phyloP scores from a whole-genome alignment of 345 rosid genomes.

The Hibiscus syriacus region DNA sequence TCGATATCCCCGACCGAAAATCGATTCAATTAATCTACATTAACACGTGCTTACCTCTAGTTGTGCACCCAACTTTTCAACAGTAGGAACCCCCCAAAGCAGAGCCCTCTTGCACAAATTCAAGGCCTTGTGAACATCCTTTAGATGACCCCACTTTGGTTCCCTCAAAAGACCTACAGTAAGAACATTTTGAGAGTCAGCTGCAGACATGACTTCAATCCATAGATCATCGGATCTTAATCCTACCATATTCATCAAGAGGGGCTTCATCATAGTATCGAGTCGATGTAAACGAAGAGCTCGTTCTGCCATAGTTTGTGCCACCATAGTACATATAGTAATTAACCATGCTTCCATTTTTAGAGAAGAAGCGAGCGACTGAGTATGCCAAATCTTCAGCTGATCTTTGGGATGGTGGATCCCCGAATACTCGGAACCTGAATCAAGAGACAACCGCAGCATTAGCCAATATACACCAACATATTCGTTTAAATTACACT shows the following conservation, averaged over 20 bases:
- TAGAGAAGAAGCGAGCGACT: conserved; percentile 75
- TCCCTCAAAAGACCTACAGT: conserved; percentile 47
- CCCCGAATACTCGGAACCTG: conserved; percentile 67
- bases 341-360: conserved; percentile 71
- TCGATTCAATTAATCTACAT: background rate
- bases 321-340: conserved; percentile 99
- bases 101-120: conserved; percentile 63
- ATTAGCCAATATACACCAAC: background rate
- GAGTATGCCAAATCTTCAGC: conserved; percentile 76
- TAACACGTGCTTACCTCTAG: conserved; percentile 40
- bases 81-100: conserved; percentile 45
- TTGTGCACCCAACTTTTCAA: conserved; percentile 22
- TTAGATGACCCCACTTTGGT: conserved; percentile 83
- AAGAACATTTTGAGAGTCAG: conserved; percentile 6
- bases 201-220: background rate
- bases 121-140: conserved; percentile 67
- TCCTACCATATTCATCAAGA: conserved; percentile 77
- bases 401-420: conserved; percentile 70
- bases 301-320: conserved; percentile 80
- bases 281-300: conserved; percentile 69
- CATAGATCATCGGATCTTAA: background rate
- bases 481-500: background rate
- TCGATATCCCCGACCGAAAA: background rate
- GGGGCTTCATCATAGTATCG: conserved; percentile 97
- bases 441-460: background rate